phyloP scores from a whole-genome alignment of 805 yeast genomes.

The Barnettozyma botsteinii region DNA sequence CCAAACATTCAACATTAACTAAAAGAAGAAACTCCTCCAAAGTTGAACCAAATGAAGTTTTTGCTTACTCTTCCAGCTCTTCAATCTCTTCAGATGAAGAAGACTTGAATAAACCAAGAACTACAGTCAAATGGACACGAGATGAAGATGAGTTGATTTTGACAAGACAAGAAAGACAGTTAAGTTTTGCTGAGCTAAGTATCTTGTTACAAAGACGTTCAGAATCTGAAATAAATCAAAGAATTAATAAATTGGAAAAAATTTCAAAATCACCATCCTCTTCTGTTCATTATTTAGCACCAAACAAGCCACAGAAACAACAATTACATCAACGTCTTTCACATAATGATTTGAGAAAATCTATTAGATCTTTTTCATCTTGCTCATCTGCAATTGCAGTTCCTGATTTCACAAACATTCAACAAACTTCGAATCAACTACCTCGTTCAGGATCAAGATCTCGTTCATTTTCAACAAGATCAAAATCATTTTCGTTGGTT shows the following conservation, averaged over 20 bases:
- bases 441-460: conserved; percentile 4
- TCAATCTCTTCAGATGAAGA: conserved; percentile 13
- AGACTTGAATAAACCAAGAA: neutral
- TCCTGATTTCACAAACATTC: neutral
- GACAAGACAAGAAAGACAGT: conserved; percentile 47
- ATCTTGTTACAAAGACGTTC: conserved; percentile 68
- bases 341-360: conserved; percentile 4
- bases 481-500: conserved; percentile 13
- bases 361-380: conserved; percentile 6
- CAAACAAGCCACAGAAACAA: neutral
- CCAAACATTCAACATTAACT: neutral
- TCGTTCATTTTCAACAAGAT: conserved; percentile 10
- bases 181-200: conserved; percentile 67
- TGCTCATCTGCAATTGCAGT: neutral
- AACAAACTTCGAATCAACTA: neutral
- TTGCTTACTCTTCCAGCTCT: conserved; percentile 6
- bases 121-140: conserved; percentile 32
- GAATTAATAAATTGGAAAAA: conserved; percentile 44
- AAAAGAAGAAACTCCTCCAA: conserved; percentile 10
- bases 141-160: conserved; percentile 71
- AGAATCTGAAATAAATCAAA: conserved; percentile 63
- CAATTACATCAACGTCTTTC: conserved; percentile 1
- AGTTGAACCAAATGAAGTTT: conserved; percentile 6
- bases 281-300: neutral
- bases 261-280: conserved; percentile 5